phyloP scores from a whole-genome alignment of 179 eudicot species.

The Sideroxylon spinosum region DNA sequence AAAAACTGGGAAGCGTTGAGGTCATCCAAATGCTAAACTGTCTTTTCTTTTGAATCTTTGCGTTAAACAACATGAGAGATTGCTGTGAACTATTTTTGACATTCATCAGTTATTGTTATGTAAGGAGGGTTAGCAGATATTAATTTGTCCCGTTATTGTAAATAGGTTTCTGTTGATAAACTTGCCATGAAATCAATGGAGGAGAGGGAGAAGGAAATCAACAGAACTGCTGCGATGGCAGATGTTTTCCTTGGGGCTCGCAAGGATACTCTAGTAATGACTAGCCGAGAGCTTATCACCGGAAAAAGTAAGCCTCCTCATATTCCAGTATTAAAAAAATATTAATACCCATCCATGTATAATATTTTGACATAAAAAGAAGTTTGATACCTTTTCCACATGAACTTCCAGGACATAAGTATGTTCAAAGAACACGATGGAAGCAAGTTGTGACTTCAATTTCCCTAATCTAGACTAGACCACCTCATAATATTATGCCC shows the following conservation, averaged over 20 bases:
- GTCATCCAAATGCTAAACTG: constrained; percentile 29
- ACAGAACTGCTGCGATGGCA: constrained; percentile 65
- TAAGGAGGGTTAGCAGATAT: no score
- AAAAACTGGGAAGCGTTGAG: constrained; percentile 63
- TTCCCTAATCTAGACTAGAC: background rate
- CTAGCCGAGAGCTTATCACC: constrained; percentile 78
- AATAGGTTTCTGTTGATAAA: constrained; percentile 79
- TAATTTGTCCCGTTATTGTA: constrained; percentile 8
- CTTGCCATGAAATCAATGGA: constrained; percentile 76
- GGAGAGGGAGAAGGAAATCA: constrained; percentile 83
- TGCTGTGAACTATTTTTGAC: constrained; percentile 7
- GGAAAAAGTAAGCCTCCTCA: constrained; percentile 64
- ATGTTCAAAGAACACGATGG: background rate
- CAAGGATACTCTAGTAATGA: constrained; percentile 82
- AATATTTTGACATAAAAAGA: background rate
- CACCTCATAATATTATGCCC: background rate
- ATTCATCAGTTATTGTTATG: background rate
- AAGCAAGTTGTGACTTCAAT: background rate
- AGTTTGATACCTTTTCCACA: background rate
- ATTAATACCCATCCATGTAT: background rate
- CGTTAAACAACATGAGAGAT: background rate
- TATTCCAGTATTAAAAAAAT: background rate
- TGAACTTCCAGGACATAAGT: background rate
- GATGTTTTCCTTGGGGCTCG: constrained; percentile 58
- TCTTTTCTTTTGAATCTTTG: constrained; percentile 5